Percentiles rank a stretch among this genome's conserved stretches.
Evolutionary conservation across 2,329 filamentous ascomycete species (phyloP).

Genomic region (Phaeosphaeria sp.): DNA sequence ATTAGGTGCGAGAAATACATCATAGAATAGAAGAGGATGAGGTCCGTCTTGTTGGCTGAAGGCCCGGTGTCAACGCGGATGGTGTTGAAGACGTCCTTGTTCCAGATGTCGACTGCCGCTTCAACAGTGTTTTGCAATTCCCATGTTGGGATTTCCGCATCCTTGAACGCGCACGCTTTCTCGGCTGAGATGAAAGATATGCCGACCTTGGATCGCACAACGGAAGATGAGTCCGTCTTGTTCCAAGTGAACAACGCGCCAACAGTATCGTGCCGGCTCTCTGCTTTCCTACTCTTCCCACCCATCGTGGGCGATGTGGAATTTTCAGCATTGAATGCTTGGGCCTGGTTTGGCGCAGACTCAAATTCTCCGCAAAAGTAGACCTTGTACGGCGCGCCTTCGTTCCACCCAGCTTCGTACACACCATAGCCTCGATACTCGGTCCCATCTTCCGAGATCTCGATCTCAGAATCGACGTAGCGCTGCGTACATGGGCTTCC

Average conservation of each 20-base stretch:
- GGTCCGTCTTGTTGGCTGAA: conserved; percentile 57
- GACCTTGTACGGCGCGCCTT: conserved; percentile 35
- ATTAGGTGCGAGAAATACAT: conserved; percentile 74
- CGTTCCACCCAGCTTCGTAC: conserved; percentile 40
- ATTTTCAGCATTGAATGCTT: conserved; percentile 57
- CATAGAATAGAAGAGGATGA: conserved; percentile 70
- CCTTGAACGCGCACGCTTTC: conserved; percentile 55
- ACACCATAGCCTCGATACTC: conserved; percentile 35
- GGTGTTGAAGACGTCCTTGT: conserved; percentile 63
- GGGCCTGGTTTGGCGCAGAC: conserved; percentile 19
- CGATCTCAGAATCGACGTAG: conserved; percentile 30
- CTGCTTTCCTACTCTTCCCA: conserved; percentile 12
- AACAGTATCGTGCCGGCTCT: conserved; percentile 51
- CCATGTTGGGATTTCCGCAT: conserved; percentile 53
- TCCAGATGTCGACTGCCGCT: conserved; percentile 52
- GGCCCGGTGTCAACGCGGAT: conserved; percentile 62
- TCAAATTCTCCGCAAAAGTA: conserved; percentile 42
- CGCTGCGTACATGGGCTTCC: conserved; percentile 30
- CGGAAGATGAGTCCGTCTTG: conserved; percentile 26
- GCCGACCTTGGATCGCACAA: conserved; percentile 56
- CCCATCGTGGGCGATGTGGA: conserved; percentile 14
- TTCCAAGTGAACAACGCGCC: conserved; percentile 59
- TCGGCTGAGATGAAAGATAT: conserved; percentile 58
- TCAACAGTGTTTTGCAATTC: conserved; percentile 48
- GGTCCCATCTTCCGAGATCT: conserved; percentile 25